Base-by-base conservation (phyloP, 768 basidiomycete species). In the Tylopilus felleus region DNA sequence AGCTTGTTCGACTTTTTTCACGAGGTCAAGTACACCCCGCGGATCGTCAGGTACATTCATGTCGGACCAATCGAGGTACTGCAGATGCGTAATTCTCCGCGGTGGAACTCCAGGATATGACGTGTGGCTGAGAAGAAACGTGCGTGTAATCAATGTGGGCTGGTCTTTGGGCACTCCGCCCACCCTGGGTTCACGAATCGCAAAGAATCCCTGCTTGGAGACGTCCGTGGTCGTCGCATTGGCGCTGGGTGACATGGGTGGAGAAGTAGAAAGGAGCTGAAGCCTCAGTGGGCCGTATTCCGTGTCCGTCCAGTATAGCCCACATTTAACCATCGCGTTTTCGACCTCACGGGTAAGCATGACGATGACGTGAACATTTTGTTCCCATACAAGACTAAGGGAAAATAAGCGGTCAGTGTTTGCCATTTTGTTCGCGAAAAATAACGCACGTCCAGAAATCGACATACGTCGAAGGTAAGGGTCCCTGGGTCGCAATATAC, bases 401-500 rank as follows among this genome's bases (percentile, higher is more conserved):
- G 9, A 13, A 33, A 52, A 40, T 12, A 46, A 48, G 22, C 7
- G 13, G 23, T 67, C 46, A 67, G 57, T 6, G 12, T 29, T 22
- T 1, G 22, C 17, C 45, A 21, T 39, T 35, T 8, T 17, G 39
- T 23, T 21, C 40, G 13, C 16, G 36, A 21, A n/a, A 49, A 14
- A 19, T 41, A 16, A 82, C 88, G 72, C 68, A 91, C 84, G 88
- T 90, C 95, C 95, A 98, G 65, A 98, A 98, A 68, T 98, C 95
- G 6, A 77, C 75, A 67, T 85, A 96, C 0, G 96, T 98, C 25
- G 89, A 83, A 10, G 88, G 88, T 9, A 98, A 74, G 5, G 95
- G 96, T 5, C 96, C 96, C 68, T 98, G 96, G 3, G 96, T 97
- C 4, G 95, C 96, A 53, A 98, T 97, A 65, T 96, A 98, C 45